Conservation (phyloP, 768 basidiomycete genomes). For the Mycena polygramma region DNA sequence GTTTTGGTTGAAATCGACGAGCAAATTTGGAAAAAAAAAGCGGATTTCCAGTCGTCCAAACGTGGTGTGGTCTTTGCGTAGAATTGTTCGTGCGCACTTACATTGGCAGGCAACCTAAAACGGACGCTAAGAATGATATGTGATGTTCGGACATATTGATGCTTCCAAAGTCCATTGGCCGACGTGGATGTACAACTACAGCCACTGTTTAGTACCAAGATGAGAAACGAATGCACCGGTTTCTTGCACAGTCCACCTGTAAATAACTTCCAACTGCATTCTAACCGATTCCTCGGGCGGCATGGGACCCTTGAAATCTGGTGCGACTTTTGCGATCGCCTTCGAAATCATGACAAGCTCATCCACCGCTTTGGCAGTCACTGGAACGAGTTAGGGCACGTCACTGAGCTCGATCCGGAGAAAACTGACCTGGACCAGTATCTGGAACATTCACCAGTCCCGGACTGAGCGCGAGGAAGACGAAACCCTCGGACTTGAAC, state of each 20-base stretch:
- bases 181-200: conserved; percentile 2
- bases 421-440: background rate
- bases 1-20: too few relatives aligned
- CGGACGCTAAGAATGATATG: too few relatives aligned
- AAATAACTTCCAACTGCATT: conserved; percentile 17
- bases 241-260: conserved; percentile 21
- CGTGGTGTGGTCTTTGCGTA: too few relatives aligned
- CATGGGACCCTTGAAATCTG: conserved; percentile 23
- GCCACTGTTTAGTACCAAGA: conserved; percentile 25
- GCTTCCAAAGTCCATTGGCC: too few relatives aligned
- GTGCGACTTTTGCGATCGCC: background rate
- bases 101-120: too few relatives aligned
- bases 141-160: too few relatives aligned
- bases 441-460: conserved; percentile 48
- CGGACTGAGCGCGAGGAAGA: conserved; percentile 53
- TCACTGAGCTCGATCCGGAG: background rate
- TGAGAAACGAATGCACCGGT: conserved; percentile 34
- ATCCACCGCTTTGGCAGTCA: background rate
- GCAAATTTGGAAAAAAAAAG: too few relatives aligned
- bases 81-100: too few relatives aligned
- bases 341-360: background rate
- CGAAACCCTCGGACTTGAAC: conserved; percentile 48
- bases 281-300: conserved; percentile 17
- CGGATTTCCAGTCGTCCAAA: too few relatives aligned
- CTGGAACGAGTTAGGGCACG: background rate